A percentile compares a stretch with the other conserved stretches of the same genome.
Evolutionary conservation across 441 rosid species (phyloP).

Genomic region (Erodium chrysanthum): DNA sequence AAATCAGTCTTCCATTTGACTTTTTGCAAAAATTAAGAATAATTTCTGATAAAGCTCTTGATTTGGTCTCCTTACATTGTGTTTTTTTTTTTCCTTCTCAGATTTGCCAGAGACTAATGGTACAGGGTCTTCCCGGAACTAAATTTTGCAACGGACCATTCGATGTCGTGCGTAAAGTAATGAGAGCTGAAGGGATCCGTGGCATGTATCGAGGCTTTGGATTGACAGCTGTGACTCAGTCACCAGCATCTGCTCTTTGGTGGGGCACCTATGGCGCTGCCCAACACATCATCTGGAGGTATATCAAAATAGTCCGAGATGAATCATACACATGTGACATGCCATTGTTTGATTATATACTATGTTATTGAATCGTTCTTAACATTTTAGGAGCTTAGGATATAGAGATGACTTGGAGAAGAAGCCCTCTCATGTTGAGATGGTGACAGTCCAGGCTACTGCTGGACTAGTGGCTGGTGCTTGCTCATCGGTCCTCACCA

Average conservation of each 20-base stretch:
- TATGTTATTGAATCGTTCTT: neutral
- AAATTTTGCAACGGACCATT: neutral
- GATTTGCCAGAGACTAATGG: neutral
- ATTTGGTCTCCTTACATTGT: neutral
- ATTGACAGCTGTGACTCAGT: conserved; percentile 38
- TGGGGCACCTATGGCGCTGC: conserved; percentile 60
- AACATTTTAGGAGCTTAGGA: conserved; percentile 39
- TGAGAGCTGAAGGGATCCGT: conserved; percentile 20
- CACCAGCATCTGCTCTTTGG: conserved; percentile 66
- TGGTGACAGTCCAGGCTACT: conserved; percentile 50
- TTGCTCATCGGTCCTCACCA: conserved; percentile 46
- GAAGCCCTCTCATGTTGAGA: conserved; percentile 54
- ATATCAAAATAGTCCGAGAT: neutral
- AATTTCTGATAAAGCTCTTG: too few relatives aligned
- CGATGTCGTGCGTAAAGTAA: neutral
- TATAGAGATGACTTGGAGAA: conserved; percentile 34
- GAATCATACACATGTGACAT: too few relatives aligned
- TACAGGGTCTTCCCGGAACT: neutral
- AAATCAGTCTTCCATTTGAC: neutral
- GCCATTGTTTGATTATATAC: too few relatives aligned
- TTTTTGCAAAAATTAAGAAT: conserved; percentile 26
- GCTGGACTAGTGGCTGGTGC: conserved; percentile 60
- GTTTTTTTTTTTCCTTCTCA: neutral
- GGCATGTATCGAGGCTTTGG: conserved; percentile 64
- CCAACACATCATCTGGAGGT: conserved; percentile 59